phyloP scores from a whole-genome alignment of 2,329 filamentous ascomycete genomes.

The Xylaria sp. region DNA sequence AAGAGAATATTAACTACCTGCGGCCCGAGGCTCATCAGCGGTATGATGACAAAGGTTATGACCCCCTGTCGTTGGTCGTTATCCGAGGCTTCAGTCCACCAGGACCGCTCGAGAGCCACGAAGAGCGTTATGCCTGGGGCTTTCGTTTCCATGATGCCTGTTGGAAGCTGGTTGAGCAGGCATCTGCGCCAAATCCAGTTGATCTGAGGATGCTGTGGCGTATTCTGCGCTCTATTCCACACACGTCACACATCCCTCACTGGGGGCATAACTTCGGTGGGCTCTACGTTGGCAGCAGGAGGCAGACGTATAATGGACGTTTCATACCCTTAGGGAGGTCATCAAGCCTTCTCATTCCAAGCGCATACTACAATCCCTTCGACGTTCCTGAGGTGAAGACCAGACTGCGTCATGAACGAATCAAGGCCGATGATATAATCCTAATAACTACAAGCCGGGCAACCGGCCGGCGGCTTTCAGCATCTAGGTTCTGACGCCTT shows the following conservation, averaged over 20 bases:
- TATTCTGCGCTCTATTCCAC: constrained; percentile 43
- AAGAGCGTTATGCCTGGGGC: constrained; percentile 42
- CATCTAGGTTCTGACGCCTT: constrained; percentile 14
- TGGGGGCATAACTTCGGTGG: constrained; percentile 47
- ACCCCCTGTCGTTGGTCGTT: constrained; percentile 34
- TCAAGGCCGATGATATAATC: constrained; percentile 8
- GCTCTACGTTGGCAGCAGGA: constrained; percentile 35
- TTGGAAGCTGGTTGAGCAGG: constrained; percentile 45
- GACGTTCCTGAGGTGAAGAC: constrained; percentile 41
- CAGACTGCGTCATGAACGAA: constrained; percentile 32
- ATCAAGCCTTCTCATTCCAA: constrained; percentile 42
- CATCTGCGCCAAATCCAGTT: constrained; percentile 37
- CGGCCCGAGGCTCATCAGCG: constrained; percentile 41
- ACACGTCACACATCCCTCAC: constrained; percentile 40
- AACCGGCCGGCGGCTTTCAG: constrained; percentile 16
- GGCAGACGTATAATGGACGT: constrained; percentile 29
- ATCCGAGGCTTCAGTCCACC: constrained; percentile 41
- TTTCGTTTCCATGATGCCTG: constrained; percentile 47
- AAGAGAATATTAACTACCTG: constrained; percentile 33
- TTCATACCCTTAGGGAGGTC: constrained; percentile 26
- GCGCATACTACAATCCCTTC: constrained; percentile 42
- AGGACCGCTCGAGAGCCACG: constrained; percentile 29
- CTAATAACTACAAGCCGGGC: neutral
- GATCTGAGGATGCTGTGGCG: constrained; percentile 45
- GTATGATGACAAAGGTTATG: constrained; percentile 37